These are phyloP conservation scores for Penicillium thymicola DNA, from an alignment of 2,329 filamentous ascomycete species.

Conservation along the genomic window DNA sequence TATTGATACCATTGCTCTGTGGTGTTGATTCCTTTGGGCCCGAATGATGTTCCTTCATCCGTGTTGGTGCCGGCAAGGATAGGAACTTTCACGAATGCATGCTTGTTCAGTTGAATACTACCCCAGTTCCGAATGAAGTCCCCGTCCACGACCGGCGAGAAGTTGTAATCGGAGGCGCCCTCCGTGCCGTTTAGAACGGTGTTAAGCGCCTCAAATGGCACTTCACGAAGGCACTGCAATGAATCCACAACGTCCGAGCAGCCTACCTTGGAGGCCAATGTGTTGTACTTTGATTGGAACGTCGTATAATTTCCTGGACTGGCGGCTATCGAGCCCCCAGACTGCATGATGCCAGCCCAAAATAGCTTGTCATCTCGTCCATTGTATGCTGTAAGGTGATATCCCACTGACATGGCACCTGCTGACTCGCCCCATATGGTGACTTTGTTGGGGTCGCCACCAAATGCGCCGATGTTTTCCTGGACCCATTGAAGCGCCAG, in stretches of 20 bases:
- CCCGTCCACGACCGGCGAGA: slow-evolving; percentile 51
- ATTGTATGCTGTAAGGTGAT: slow-evolving; percentile 53
- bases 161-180: slow-evolving; percentile 34
- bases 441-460: slow-evolving; percentile 35
- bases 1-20: slow-evolving; percentile 50
- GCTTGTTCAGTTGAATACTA: slow-evolving; percentile 53
- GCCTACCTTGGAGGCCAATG: slow-evolving; percentile 56
- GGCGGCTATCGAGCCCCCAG: slow-evolving; percentile 50
- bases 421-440: slow-evolving; percentile 58
- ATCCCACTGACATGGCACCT: slow-evolving; percentile 50
- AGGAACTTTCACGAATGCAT: slow-evolving; percentile 62
- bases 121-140: slow-evolving; percentile 55
- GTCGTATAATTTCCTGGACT: slow-evolving; percentile 40
- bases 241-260: slow-evolving; percentile 58
- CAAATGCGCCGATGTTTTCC: slow-evolving; percentile 37
- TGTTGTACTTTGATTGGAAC: slow-evolving; percentile 55
- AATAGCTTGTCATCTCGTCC: slow-evolving; percentile 56
- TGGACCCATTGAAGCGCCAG: slow-evolving; percentile 39
- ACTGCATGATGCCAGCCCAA: slow-evolving; percentile 51
- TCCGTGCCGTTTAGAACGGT: slow-evolving; percentile 47
- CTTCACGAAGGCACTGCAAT: slow-evolving; percentile 62
- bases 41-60: slow-evolving; percentile 63
- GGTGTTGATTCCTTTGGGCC: slow-evolving; percentile 53
- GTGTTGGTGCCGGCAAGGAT: slow-evolving; percentile 63
- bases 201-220: slow-evolving; percentile 60